phyloP scores from a whole-genome alignment of 2,329 filamentous ascomycete species.

The Cordyceps tenuipes region DNA sequence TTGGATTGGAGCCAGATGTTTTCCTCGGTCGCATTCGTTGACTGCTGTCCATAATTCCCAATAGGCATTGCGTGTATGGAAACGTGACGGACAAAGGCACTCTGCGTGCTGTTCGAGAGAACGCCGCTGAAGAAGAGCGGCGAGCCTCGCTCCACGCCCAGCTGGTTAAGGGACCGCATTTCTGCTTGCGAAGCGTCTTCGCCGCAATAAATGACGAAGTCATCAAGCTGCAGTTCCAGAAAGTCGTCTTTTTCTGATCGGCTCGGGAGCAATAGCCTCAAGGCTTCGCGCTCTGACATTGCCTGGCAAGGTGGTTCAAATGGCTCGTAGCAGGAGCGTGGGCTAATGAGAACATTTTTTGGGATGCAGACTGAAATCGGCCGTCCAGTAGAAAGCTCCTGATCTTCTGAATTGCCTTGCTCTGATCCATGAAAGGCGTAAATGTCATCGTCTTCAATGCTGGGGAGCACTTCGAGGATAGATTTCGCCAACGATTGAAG shows the following conservation, averaged over 20 bases:
- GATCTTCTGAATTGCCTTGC: neutral
- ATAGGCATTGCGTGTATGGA: constrained; percentile 53
- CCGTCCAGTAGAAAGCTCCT: neutral
- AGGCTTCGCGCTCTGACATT: constrained; percentile 10
- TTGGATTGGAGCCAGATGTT: constrained; percentile 58
- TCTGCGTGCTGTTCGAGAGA: constrained; percentile 35
- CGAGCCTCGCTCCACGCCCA: constrained; percentile 30
- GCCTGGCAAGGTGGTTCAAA: constrained; percentile 5
- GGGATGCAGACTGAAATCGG: neutral
- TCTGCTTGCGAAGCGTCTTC: constrained; percentile 32
- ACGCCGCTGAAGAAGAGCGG: constrained; percentile 53
- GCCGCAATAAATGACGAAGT: constrained; percentile 51
- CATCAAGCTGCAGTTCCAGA: constrained; percentile 43
- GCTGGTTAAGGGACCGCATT: constrained; percentile 46
- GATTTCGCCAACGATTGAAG: no score
- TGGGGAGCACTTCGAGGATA: neutral
- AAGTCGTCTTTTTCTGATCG: constrained; percentile 18
- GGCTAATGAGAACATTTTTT: neutral
- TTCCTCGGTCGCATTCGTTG: constrained; percentile 37
- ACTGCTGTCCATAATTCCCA: constrained; percentile 51
- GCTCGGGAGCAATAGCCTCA: neutral
- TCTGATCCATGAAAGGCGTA: neutral
- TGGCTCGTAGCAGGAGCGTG: neutral
- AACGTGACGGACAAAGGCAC: constrained; percentile 46
- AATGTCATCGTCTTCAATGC: neutral